These are phyloP conservation scores for Saccharomyces pastorianus DNA, from an alignment of 1,139 yeast species.

Conservation along the genomic window DNA sequence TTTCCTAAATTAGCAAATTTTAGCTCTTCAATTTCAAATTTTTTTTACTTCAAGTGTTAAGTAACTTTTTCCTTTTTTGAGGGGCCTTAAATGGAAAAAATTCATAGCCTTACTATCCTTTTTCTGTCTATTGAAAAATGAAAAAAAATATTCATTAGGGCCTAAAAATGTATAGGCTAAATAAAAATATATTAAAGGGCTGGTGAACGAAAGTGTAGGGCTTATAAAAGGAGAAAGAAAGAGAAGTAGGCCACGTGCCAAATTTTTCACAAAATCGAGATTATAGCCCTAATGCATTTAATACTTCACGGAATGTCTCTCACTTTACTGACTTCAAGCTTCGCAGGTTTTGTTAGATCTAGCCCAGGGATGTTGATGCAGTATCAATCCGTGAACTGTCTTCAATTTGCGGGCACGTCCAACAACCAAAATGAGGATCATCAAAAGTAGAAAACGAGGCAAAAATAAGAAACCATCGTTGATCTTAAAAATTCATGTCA, in stretches of 20 bases:
- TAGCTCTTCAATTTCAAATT: neutral
- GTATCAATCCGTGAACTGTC: neutral
- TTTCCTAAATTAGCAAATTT: neutral
- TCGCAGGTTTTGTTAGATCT: neutral
- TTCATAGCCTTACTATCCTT: neutral
- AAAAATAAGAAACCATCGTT: constrained; percentile 11
- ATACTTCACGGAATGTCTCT: neutral
- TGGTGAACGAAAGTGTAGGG: neutral
- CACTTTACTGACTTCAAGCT: neutral
- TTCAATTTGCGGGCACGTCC: neutral
- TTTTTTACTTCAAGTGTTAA: neutral
- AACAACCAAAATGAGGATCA: constrained; percentile 13
- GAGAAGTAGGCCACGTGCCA: neutral
- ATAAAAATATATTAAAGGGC: neutral
- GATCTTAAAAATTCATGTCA: constrained; percentile 18
- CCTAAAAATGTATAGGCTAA: neutral
- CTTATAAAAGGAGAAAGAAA: neutral
- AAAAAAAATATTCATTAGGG: neutral
- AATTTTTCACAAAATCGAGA: neutral
- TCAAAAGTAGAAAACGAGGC: constrained; percentile 14
- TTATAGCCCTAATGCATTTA: neutral
- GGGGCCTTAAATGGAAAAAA: neutral
- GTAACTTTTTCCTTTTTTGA: neutral
- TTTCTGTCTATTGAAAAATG: too few relatives aligned
- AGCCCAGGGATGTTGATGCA: neutral